phyloP scores from a whole-genome alignment of 2,329 filamentous ascomycete species.

The Elsinoe fawcettii region DNA sequence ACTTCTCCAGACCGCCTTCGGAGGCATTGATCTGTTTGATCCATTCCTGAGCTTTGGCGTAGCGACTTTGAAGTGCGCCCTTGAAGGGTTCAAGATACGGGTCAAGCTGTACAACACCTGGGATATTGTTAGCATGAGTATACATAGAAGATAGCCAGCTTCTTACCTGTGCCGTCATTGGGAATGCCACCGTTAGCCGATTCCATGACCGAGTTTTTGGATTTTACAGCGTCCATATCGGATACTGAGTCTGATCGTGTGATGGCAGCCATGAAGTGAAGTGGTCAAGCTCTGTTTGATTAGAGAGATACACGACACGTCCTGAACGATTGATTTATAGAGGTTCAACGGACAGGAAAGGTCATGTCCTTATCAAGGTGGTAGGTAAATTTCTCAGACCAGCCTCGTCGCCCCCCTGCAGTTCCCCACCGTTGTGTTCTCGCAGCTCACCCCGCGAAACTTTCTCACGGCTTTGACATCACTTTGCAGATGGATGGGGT shows the following conservation, averaged over 20 bases:
- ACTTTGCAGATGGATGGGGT: neutral
- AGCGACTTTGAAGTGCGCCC: conserved; percentile 67
- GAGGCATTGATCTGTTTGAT: conserved; percentile 71
- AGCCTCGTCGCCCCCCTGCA: conserved; percentile 1
- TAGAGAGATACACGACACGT: neutral
- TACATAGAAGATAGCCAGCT: conserved; percentile 17
- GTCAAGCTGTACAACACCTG: conserved; percentile 81
- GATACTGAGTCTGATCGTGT: conserved; percentile 12
- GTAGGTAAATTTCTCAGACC: neutral
- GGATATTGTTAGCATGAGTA: conserved; percentile 20
- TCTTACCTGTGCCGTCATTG: conserved; percentile 63
- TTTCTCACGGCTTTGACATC: neutral
- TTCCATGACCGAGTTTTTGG: conserved; percentile 39
- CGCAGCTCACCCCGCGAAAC: conserved; percentile 3
- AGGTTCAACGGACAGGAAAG: neutral
- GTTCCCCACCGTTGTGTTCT: neutral
- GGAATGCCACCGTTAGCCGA: conserved; percentile 47
- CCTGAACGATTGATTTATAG: conserved; percentile 1
- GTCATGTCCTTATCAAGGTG: neutral
- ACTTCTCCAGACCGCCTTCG: conserved; percentile 87
- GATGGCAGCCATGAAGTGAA: conserved; percentile 25
- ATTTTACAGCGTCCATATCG: conserved; percentile 36
- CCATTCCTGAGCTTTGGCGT: conserved; percentile 74
- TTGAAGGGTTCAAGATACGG: conserved; percentile 84
- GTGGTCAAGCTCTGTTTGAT: neutral